Evolutionary conservation across 805 yeast genomes (phyloP).

Genomic region (Ogataea zsoltii): DNA sequence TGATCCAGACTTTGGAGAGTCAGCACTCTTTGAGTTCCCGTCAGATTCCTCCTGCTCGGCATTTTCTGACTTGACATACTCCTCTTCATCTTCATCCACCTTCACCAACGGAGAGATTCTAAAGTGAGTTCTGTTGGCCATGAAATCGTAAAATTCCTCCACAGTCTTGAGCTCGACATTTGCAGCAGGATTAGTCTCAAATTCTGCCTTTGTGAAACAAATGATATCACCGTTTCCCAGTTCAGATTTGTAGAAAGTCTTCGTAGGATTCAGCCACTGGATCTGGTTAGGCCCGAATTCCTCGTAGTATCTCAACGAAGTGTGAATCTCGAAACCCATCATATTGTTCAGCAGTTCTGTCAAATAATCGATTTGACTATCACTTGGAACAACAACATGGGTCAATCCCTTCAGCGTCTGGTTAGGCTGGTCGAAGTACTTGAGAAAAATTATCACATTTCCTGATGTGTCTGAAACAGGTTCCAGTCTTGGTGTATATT

Average conservation of each 20-base stretch:
- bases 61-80: slow-evolving; percentile 44
- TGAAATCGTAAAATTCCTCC: slow-evolving; percentile 51
- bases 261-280: slow-evolving; percentile 41
- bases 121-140: slow-evolving; percentile 63
- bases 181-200: slow-evolving; percentile 4
- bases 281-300: slow-evolving; percentile 60
- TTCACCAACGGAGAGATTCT: slow-evolving; percentile 45
- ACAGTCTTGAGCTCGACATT: slow-evolving; percentile 34
- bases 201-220: slow-evolving; percentile 29
- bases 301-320: slow-evolving; percentile 49
- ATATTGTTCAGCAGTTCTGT: slow-evolving; percentile 41
- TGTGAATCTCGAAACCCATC: slow-evolving; percentile 39
- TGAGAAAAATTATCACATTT: slow-evolving; percentile 26
- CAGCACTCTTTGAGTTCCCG: slow-evolving; percentile 16
- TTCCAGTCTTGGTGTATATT: slow-evolving; percentile 25
- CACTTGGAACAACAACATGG: slow-evolving; percentile 53
- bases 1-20: slow-evolving; percentile 13
- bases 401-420: slow-evolving; percentile 67
- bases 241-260: slow-evolving; percentile 56
- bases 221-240: slow-evolving; percentile 70
- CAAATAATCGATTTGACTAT: slow-evolving; percentile 44
- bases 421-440: slow-evolving; percentile 41
- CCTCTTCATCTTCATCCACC: slow-evolving; percentile 48
- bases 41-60: slow-evolving; percentile 30
- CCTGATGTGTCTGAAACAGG: slow-evolving; percentile 22